These are phyloP conservation scores for Xylariomycetidae sp. DNA, from an alignment of 2,329 filamentous ascomycete genomes.

Conservation along the genomic window DNA sequence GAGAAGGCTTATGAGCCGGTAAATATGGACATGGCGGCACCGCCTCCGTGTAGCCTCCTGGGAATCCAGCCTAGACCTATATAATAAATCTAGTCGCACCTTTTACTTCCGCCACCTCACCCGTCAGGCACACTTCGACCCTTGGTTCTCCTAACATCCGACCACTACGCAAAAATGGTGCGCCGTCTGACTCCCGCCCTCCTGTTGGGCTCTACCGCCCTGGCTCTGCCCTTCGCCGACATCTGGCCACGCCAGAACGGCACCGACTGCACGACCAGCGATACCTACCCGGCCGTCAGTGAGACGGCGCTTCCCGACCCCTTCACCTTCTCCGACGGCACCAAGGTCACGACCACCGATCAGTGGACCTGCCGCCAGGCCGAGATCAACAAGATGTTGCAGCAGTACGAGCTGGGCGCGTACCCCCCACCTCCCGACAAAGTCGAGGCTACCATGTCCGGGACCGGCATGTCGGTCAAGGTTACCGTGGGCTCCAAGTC, in stretches of 20 bases:
- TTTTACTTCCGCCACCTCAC: too few species aligned
- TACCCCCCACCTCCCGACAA: constrained; percentile 42
- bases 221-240: constrained; percentile 23
- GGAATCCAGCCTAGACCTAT: too few species aligned
- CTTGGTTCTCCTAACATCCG: too few species aligned
- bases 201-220: constrained; percentile 29
- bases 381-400: constrained; percentile 43
- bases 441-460: constrained; percentile 40
- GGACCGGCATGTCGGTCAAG: constrained; percentile 38
- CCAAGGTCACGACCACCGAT: constrained; percentile 38
- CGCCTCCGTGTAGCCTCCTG: too few species aligned
- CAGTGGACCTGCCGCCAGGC: constrained; percentile 44
- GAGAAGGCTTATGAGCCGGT: too few species aligned
- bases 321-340: constrained; percentile 40
- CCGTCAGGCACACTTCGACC: constrained; percentile 8
- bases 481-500: constrained; percentile 40
- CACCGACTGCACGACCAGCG: constrained; percentile 28
- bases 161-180: constrained; percentile 26
- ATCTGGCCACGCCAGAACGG: constrained; percentile 33
- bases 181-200: constrained; percentile 20
- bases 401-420: constrained; percentile 47
- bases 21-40: too few species aligned
- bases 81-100: too few species aligned
- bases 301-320: constrained; percentile 40
- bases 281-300: constrained; percentile 32